Percentiles rank a stretch among this genome's conserved stretches.
Evolutionary conservation across 148 eudicot genomes (phyloP).

Genomic region (Cornus controversa): DNA sequence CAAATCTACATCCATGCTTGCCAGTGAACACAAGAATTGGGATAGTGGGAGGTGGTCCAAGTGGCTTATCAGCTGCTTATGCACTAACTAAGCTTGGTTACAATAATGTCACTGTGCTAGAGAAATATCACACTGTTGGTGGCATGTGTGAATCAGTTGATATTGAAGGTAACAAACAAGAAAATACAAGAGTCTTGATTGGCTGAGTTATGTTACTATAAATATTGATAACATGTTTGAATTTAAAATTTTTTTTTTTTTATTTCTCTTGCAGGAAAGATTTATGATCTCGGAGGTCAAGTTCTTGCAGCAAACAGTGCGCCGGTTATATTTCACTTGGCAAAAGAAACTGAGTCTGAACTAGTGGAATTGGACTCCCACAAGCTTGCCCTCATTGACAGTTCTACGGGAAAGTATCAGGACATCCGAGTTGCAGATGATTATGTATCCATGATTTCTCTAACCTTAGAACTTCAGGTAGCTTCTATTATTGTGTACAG

Average conservation of each 20-base stretch:
- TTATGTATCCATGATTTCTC: slow-evolving; percentile 46
- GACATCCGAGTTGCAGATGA: slow-evolving; percentile 46
- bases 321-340: slow-evolving; percentile 44
- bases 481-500: neutral
- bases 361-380: slow-evolving; percentile 48
- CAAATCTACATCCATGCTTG: slow-evolving; percentile 43
- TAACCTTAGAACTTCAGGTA: slow-evolving; percentile 55
- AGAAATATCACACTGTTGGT: slow-evolving; percentile 46
- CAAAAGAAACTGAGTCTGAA: slow-evolving; percentile 46
- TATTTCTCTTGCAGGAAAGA: slow-evolving; percentile 28
- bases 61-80: slow-evolving; percentile 54
- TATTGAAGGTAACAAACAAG: slow-evolving; percentile 42
- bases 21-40: slow-evolving; percentile 38
- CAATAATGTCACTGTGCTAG: slow-evolving; percentile 42
- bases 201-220: neutral
- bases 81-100: slow-evolving; percentile 51
- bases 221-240: neutral
- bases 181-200: neutral
- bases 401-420: slow-evolving; percentile 39
- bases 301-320: slow-evolving; percentile 57
- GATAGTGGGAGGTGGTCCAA: slow-evolving; percentile 51
- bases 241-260: too few relatives aligned
- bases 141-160: slow-evolving; percentile 61
- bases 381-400: slow-evolving; percentile 40
- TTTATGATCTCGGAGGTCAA: slow-evolving; percentile 63